Conservation (phyloP, 208 protist species). For the Naegleria fowleri region DNA sequence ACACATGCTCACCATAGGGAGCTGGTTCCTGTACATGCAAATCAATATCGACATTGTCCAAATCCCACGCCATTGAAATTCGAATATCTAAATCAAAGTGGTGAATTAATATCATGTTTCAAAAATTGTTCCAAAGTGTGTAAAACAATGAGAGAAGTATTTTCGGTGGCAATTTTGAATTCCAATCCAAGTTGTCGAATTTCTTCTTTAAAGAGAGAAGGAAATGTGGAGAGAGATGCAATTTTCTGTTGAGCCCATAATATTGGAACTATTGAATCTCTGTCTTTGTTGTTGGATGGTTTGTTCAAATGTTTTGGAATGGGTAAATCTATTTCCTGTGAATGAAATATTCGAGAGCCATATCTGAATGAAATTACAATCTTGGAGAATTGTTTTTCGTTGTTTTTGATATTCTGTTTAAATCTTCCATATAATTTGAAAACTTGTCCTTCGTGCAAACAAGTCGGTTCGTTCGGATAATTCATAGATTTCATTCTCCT, state of each 20-base stretch:
- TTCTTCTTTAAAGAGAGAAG: neutral
- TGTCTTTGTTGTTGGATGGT: neutral
- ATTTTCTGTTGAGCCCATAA: conserved; percentile 12
- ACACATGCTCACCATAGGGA: conserved; percentile 2
- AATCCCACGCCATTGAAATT: conserved; percentile 32
- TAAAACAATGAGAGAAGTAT: neutral
- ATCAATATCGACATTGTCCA: conserved; percentile 29
- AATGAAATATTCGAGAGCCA: neutral
- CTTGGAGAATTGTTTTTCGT: neutral
- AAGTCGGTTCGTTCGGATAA: neutral
- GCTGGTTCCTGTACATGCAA: conserved; percentile 32
- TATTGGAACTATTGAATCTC: neutral
- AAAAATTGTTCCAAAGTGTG: neutral
- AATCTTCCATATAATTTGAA: neutral
- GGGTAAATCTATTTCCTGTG: neutral
- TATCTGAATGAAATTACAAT: neutral
- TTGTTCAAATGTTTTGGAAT: neutral
- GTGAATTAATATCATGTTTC: neutral
- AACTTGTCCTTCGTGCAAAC: neutral
- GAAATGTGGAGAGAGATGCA: neutral
- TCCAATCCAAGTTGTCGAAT: neutral
- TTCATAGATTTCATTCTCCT: neutral
- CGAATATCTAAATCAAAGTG: conserved; percentile 28
- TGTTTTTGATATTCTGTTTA: neutral
- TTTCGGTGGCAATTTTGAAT: neutral